phyloP scores from a whole-genome alignment of 768 basidiomycete genomes.

The Pisolithus tinctorius region DNA sequence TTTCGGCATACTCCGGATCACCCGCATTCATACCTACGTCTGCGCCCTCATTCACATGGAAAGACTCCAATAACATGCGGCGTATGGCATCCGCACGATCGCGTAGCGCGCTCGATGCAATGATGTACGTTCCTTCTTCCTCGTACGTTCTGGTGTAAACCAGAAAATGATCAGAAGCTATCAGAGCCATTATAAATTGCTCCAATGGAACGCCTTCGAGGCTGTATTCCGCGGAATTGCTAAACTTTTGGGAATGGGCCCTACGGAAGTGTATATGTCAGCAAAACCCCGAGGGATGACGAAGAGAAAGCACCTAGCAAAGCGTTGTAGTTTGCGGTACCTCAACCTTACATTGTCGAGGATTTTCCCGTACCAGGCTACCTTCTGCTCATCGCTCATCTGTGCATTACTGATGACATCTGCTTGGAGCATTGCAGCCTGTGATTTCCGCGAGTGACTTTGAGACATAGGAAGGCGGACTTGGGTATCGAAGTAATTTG shows the following conservation, averaged over 20 bases:
- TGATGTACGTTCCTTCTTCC: constrained; percentile 86
- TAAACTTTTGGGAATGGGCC: constrained; percentile 77
- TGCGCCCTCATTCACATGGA: constrained; percentile 61
- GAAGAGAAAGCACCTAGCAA: constrained; percentile 56
- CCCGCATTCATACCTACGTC: constrained; percentile 46
- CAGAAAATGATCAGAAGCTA: constrained; percentile 85
- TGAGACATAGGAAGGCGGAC: constrained; percentile 63
- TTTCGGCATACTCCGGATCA: constrained; percentile 35
- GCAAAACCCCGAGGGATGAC: neutral
- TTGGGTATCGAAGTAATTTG: constrained; percentile 93
- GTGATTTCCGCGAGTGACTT: constrained; percentile 19
- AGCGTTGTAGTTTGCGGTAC: constrained; percentile 90
- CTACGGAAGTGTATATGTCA: constrained; percentile 27
- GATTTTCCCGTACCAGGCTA: constrained; percentile 88
- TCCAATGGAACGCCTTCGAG: constrained; percentile 71
- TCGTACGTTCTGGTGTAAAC: constrained; percentile 87
- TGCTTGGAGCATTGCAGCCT: constrained; percentile 30
- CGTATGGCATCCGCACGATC: constrained; percentile 72
- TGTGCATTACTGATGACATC: constrained; percentile 30
- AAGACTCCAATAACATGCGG: constrained; percentile 78
- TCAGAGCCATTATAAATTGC: constrained; percentile 71
- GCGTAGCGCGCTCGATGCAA: constrained; percentile 72
- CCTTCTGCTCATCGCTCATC: constrained; percentile 79
- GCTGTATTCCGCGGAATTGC: constrained; percentile 88
- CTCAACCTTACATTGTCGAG: constrained; percentile 87